A percentile compares a stretch with the other conserved stretches of the same genome.
phyloP scores from a whole-genome alignment of 31 red algal genomes.

The Porphyra umbilicalis region DNA sequence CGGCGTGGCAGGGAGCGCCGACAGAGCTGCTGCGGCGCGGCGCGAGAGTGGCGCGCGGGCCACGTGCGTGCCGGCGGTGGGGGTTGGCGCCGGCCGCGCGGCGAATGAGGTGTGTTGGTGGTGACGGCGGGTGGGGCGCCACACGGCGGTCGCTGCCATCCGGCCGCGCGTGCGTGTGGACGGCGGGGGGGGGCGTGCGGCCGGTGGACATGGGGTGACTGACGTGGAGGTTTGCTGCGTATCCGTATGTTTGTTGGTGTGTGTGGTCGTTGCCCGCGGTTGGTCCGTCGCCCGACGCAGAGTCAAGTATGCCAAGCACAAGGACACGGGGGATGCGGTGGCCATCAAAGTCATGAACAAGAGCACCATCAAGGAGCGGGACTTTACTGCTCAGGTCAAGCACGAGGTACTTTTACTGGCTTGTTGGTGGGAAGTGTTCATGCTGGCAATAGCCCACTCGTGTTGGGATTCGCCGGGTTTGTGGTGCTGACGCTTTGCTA shows the following conservation, averaged over 20 bases:
- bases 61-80: background rate
- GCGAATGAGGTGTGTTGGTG: no score
- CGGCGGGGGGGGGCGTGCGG: background rate
- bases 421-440: no score
- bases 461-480: no score
- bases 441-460: no score
- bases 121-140: no score
- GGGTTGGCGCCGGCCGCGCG: background rate
- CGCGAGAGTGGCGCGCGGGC: background rate
- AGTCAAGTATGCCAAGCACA: conserved; percentile 75
- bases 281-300: conserved; percentile 3
- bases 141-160: no score
- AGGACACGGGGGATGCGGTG: conserved; percentile 44
- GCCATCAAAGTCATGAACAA: conserved; percentile 95
- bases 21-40: background rate
- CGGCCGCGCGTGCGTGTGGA: no score
- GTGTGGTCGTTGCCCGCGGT: background rate
- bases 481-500: no score
- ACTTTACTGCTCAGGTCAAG: conserved; percentile 59
- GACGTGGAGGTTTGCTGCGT: background rate
- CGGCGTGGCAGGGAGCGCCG: no score
- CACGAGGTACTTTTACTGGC: conserved; percentile 37
- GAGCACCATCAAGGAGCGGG: conserved; percentile 43
- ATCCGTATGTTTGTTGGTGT: background rate
- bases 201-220: background rate